Evolutionary conservation across 305 asterid species (phyloP), one percentile per base, ranked within the genome.

Genomic region (Solanum hybrid): DNA sequence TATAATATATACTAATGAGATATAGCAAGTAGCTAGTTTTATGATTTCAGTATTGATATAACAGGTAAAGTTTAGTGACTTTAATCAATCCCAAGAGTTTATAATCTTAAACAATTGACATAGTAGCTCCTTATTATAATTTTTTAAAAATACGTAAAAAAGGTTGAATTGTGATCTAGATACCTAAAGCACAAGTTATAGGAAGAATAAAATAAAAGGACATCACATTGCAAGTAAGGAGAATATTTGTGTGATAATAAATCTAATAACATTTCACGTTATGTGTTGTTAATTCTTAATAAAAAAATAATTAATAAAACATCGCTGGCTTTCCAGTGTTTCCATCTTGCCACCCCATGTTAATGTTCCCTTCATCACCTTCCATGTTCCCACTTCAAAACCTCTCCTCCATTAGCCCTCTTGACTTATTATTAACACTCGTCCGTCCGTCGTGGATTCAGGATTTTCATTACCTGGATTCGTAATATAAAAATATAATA

Each of bases 271-370:
- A 45, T 84, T 51, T 84, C 75, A 84, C 87, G 87, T 84, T 84
- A 84, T 84, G 29, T 84, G 87, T 10, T 84, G 15, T 84, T 45
- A 84, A 27, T 84, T 84, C 19, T 45, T 84, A 42, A 42, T 26
- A 84, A 84, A 80, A 77, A 35, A 84, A 45, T 51, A 84, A 84
- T 51, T 14, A 40, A 40, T 42, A 78, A 45, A 84, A 45, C 87
- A 15, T 94, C 98, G 98, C 98, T 96, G 98, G 93, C 95, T 90
- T 78, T 92, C 93, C 95, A 91, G 91, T 91, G 93, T 94, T 92
- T 95, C 94, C 95, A 92, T 75, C 85, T 87, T 87, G 34, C 86
- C 89, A 42, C 85, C 95, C 96, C 96, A 95, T 93, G 94, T 94
- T 95, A 95, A 89, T 60, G 73, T 87, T 45, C 75, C 89, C 86